Evolutionary conservation across 192 early-diverging fungal species (phyloP), one percentile per base, ranked within the genome.

Genomic region (Linnemannia hyalina): DNA sequence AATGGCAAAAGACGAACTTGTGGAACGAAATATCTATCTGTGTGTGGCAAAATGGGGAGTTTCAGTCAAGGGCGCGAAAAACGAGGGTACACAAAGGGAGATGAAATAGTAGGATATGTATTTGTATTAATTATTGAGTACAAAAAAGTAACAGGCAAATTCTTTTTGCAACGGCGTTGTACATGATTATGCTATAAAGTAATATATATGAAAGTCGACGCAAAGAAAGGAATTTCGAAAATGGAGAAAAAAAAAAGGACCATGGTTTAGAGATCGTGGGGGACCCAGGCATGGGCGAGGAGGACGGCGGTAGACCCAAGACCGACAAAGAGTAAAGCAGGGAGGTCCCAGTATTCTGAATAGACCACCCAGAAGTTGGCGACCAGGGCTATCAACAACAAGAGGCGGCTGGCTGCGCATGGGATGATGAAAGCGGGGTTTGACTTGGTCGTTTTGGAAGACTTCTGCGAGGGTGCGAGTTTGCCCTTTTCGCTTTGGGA

Each of bases 201-300:
- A n/a, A n/a, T n/a, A n/a, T n/a, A n/a, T n/a, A n/a, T n/a, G 35
- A 40, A 52, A 52, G 44, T 52, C 5, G 49, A 52, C 1, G 18
- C 16, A 20, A 52, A 7, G 44, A 22, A 52, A 18, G 49, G 18
- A 52, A 52, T 52, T 16, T 22, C 49, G 20, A 52, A 49, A 20
- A 13, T 2, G 44, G 0, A 46, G 13, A 46, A 46, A 46, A 9
- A 11, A 46, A 49, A 49, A 49, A 18, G 2, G 18, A 0, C 10
- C 15, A 46, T 46, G 44, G 44, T 9, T 65, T 65, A 65, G 26
- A 65, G 60, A 29, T 60, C 57, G 29, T 29, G 60, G 13, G 40
- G 36, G 3, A 71, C 40, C 70, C 70, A 71, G 41, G 70, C 36
- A 42, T 71, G 70, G 38, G n/a, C 70, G 38, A 71, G 70, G 22